Conservation (phyloP, 306 rosid genomes). For the Styphnolobium japonicum region DNA sequence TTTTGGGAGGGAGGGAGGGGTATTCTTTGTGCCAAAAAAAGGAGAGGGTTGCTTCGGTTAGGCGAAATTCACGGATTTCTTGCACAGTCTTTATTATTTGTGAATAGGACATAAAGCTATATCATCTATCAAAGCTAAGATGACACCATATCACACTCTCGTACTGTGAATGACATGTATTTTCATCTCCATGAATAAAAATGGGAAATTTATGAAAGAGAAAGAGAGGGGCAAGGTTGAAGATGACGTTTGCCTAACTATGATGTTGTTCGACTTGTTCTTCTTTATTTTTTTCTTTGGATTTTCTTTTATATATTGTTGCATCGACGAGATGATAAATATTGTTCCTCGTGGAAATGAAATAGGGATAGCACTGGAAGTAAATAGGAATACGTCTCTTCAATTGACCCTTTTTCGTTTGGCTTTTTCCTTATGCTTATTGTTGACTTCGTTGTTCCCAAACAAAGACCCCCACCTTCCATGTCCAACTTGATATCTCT, state of each 20-base stretch:
- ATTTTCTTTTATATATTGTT: background rate
- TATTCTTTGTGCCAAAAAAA: background rate
- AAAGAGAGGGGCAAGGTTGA: slow-evolving; percentile 10
- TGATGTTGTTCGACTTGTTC: background rate
- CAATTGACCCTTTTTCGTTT: slow-evolving; percentile 19
- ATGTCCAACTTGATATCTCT: background rate
- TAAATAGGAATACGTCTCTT: slow-evolving; percentile 42
- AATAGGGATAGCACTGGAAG: background rate
- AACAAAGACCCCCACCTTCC: background rate
- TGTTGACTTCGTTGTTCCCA: slow-evolving; percentile 8
- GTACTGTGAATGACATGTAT: background rate
- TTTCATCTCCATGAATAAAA: background rate
- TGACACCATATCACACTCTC: background rate
- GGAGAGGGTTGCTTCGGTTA: slow-evolving; percentile 23
- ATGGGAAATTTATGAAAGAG: background rate
- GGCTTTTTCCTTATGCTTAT: slow-evolving; percentile 17
- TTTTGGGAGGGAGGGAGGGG: background rate
- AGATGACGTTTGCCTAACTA: slow-evolving; percentile 51
- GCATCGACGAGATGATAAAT: background rate
- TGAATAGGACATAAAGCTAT: slow-evolving; percentile 50
- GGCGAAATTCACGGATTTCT: slow-evolving; percentile 53
- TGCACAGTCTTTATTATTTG: slow-evolving; percentile 25
- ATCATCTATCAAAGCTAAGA: slow-evolving; percentile 1
- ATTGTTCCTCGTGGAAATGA: slow-evolving; percentile 12
- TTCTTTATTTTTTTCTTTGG: background rate